Percentiles rank a stretch among this genome's conserved stretches.
phyloP scores from a whole-genome alignment of 2,329 filamentous ascomycete species.

The Pseudogymnoascus sp. region DNA sequence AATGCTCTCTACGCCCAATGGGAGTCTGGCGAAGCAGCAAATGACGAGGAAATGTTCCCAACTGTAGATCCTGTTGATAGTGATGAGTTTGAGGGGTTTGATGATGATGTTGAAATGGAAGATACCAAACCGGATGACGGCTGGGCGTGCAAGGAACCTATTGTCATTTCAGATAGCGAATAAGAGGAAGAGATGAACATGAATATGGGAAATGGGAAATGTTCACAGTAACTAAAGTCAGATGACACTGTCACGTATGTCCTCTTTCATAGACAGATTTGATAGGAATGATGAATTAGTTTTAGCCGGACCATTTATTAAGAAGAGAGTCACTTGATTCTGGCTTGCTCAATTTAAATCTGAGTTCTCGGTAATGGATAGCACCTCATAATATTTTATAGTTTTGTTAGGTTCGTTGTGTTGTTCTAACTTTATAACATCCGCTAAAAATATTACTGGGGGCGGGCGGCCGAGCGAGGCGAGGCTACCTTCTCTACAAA shows the following conservation, averaged over 20 bases:
- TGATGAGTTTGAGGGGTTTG: neutral
- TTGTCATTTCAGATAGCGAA: neutral
- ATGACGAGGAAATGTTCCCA: neutral
- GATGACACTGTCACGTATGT: neutral
- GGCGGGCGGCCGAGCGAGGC: neutral
- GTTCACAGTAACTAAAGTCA: neutral
- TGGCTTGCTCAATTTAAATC: neutral
- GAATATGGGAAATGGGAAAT: neutral
- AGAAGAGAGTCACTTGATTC: neutral
- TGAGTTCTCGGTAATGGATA: neutral
- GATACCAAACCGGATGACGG: neutral
- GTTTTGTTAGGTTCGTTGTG: neutral
- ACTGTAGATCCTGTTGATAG: neutral
- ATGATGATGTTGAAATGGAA: neutral
- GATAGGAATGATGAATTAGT: neutral
- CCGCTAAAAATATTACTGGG: neutral
- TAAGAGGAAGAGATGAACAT: neutral
- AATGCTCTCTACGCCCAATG: slow-evolving; percentile 4
- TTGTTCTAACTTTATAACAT: neutral
- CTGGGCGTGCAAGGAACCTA: neutral
- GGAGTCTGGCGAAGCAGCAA: neutral
- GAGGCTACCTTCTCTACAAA: neutral
- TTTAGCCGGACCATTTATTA: neutral
- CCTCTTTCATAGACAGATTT: neutral
- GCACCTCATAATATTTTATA: neutral